These are phyloP conservation scores for Talaromyces thailandensis DNA, from an alignment of 495 filamentous ascomycete species.

Conservation along the genomic window DNA sequence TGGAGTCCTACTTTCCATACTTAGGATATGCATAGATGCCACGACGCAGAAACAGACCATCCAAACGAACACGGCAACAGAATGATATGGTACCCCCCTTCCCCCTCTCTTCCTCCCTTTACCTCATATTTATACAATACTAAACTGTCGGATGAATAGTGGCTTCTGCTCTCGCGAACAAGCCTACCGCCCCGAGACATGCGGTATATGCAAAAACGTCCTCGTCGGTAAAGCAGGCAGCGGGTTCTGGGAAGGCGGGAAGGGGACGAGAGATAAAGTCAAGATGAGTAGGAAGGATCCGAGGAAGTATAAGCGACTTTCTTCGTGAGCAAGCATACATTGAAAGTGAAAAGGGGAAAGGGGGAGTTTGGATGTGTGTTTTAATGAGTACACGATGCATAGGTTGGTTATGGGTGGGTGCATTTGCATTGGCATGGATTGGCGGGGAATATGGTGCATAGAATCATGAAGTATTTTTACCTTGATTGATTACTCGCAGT, in stretches of 20 bases:
- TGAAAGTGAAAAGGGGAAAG: background rate
- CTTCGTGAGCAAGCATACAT: background rate
- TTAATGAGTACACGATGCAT: background rate
- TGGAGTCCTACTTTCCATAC: background rate
- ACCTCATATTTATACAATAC: background rate
- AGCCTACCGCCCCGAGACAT: slow-evolving; percentile 72
- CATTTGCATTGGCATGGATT: background rate
- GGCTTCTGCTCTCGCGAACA: slow-evolving; percentile 78
- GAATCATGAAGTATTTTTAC: background rate
- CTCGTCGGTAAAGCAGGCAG: slow-evolving; percentile 61
- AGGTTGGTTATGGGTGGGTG: background rate
- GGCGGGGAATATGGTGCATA: background rate
- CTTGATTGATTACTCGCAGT: background rate
- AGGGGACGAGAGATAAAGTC: slow-evolving; percentile 64
- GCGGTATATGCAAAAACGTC: slow-evolving; percentile 63
- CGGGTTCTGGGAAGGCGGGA: slow-evolving; percentile 91
- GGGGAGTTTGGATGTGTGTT: background rate
- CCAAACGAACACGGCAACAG: slow-evolving; percentile 75
- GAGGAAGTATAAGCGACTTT: slow-evolving; percentile 7
- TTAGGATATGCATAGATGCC: slow-evolving; percentile 41
- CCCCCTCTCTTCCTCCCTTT: too few species aligned
- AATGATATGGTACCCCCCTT: slow-evolving; percentile 61
- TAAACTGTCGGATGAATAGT: slow-evolving; percentile 10
- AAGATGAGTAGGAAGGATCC: slow-evolving; percentile 61
- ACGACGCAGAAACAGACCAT: slow-evolving; percentile 65